Percentiles rank a stretch among this genome's conserved stretches.
Evolutionary conservation across 1,284 basidiomycete genomes (phyloP).

Genomic region (Apiotrichum siamense): DNA sequence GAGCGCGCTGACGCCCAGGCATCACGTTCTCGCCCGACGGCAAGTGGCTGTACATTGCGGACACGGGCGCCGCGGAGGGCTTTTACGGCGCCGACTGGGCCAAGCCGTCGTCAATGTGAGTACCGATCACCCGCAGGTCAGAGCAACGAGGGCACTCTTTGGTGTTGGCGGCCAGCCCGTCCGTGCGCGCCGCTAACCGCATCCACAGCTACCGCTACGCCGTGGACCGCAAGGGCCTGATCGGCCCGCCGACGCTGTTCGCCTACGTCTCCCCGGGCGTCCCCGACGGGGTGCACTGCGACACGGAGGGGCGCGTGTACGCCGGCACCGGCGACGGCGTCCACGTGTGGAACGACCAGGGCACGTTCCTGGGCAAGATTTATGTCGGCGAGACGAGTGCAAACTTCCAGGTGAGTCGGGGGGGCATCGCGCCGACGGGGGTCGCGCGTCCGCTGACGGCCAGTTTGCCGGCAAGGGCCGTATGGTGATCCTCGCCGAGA

Average conservation of each 20-base stretch:
- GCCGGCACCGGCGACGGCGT: conserved; percentile 66
- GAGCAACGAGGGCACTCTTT: too few relatives aligned
- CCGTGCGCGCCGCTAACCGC: neutral
- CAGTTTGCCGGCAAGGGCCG: conserved; percentile 60
- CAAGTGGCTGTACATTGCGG: conserved; percentile 56
- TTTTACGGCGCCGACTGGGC: conserved; percentile 58
- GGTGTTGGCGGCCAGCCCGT: neutral
- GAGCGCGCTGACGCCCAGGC: conserved; percentile 48
- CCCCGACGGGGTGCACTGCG: conserved; percentile 57
- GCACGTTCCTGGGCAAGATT: conserved; percentile 66
- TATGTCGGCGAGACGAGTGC: conserved; percentile 57
- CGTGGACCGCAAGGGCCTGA: conserved; percentile 51
- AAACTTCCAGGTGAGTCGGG: conserved; percentile 49
- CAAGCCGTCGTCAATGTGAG: conserved; percentile 62
- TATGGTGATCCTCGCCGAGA: conserved; percentile 64
- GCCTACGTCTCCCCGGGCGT: conserved; percentile 63
- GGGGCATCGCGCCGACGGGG: neutral
- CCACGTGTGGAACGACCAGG: conserved; percentile 61
- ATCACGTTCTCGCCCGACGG: conserved; percentile 65
- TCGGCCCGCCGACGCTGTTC: conserved; percentile 62
- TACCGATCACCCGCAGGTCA: neutral
- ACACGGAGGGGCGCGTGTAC: conserved; percentile 63
- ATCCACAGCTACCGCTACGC: conserved; percentile 54
- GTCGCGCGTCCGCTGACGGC: conserved; percentile 47
- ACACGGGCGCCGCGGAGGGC: conserved; percentile 37